Evolutionary conservation across 257 asterid species (phyloP).

Genomic region (Jasminum sambac): DNA sequence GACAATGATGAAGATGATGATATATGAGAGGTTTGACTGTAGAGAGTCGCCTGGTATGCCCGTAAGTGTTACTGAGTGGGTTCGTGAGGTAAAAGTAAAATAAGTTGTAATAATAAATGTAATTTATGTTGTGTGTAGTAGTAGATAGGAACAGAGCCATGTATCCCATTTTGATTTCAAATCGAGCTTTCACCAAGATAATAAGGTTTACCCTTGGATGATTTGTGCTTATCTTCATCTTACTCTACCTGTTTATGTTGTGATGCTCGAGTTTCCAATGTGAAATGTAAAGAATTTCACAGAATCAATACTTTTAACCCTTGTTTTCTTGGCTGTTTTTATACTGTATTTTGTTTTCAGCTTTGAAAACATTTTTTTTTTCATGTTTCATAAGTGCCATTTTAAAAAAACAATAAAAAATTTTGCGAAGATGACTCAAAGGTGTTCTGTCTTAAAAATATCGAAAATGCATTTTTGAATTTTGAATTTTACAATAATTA

Average conservation of each 20-base stretch:
- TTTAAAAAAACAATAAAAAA: too few species aligned
- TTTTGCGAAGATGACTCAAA: too few species aligned
- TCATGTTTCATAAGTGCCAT: too few species aligned
- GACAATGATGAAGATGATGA: constrained; percentile 33
- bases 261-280: too few species aligned
- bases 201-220: constrained; percentile 8
- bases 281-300: too few species aligned
- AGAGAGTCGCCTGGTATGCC: background rate
- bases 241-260: background rate
- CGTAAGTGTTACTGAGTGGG: background rate
- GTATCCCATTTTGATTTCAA: constrained; percentile 24
- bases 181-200: constrained; percentile 27
- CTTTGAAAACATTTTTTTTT: too few species aligned
- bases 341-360: too few species aligned
- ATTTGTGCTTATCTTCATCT: background rate
- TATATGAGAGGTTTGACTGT: constrained; percentile 3
- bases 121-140: constrained; percentile 43
- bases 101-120: constrained; percentile 45
- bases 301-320: too few species aligned
- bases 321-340: too few species aligned
- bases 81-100: constrained; percentile 20
- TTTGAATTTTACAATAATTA: too few species aligned
- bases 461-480: too few species aligned
- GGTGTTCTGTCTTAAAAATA: too few species aligned
- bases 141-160: constrained; percentile 27